Base-by-base conservation (phyloP, 2,329 filamentous ascomycete species). In the Aspergillus fischeri region DNA sequence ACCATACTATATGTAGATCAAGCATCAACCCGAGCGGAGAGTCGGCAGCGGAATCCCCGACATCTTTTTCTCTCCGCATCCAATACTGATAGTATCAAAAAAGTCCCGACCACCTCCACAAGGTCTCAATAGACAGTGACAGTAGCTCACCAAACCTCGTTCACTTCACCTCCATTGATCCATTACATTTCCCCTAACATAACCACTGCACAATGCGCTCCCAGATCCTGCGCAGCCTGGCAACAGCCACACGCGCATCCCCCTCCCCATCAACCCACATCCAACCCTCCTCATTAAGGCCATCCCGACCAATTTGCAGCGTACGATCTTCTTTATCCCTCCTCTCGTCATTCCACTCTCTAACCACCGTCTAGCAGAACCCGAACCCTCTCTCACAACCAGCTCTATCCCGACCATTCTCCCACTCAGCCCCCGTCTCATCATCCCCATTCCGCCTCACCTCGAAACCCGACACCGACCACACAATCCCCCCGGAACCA, bases 401-500 rank as follows among this genome's bases (percentile, higher is more conserved):
- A 38, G 14, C 32, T 38, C 14, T 38, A 7, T 41, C 35, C 49
- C 54, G 55, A 49, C 38, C 32, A 11, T 57, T 59, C 53, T 62
- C 57, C 24, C 50, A 54, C 48, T 51, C 57, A 14, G 1, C 47
- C 49, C 35, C 21, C 14, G 21, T 41, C 14, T 41, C 51, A n/a
- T 56, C 59, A 24, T 62, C 59, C 17, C 59, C 57, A 8, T 59
- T 62, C 57, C 64, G 61, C 42, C 57, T 63, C 45, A 53, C 55
- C 51, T 61, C 64, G 53, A 67, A 56, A 29, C 45, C 25, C 25
- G 44, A 21, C 58, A 49, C 59, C 63, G 47, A 52, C 61, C 25
- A 29, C 27, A 21, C 25, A 45, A 21, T 27, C n/a, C 51, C 52
- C 25, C 54, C n/a, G 21, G 54, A 50, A 51, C 35, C 53, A 56